These are phyloP conservation scores for Conoideocrella luteorostrata DNA, from an alignment of 2,329 filamentous ascomycete species.

Conservation along the genomic window DNA sequence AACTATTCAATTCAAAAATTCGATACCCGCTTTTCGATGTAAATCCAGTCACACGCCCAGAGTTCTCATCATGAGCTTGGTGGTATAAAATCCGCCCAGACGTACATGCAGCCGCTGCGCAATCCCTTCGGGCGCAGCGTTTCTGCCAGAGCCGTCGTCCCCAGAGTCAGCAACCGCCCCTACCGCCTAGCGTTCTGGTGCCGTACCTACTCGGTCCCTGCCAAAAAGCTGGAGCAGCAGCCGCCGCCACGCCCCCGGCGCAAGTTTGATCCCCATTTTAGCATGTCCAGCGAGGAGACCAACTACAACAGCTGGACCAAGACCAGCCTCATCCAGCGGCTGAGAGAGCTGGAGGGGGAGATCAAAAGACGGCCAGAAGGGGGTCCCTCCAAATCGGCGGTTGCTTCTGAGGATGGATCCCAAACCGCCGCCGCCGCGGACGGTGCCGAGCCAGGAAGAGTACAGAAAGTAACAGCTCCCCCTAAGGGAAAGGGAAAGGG, in stretches of 20 bases:
- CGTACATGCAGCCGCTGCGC: constrained; percentile 22
- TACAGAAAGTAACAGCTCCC: too few relatives aligned
- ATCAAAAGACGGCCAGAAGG: constrained; percentile 41
- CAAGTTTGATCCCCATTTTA: constrained; percentile 8
- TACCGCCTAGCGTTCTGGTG: neutral
- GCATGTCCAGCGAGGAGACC: constrained; percentile 25
- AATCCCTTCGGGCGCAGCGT: constrained; percentile 19
- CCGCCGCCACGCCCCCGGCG: neutral
- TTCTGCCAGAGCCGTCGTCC: constrained; percentile 15
- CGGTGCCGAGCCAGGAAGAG: neutral
- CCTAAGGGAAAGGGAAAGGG: constrained; percentile 30
- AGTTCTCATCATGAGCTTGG: too few relatives aligned
- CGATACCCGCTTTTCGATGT: constrained; percentile 1
- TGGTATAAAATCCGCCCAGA: constrained; percentile 3
- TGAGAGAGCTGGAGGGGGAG: constrained; percentile 61
- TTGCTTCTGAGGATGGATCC: constrained; percentile 5
- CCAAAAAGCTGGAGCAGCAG: neutral
- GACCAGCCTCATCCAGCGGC: constrained; percentile 59
- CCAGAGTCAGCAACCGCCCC: constrained; percentile 9
- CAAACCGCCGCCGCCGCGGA: too few relatives aligned
- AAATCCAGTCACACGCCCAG: too few relatives aligned
- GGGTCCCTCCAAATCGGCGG: constrained; percentile 23
- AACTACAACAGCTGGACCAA: constrained; percentile 64
- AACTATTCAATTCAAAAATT: constrained; percentile 4
- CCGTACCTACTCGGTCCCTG: constrained; percentile 10